These are phyloP conservation scores for Kluyveromyces dobzhanskii DNA, from an alignment of 805 yeast genomes.

Conservation along the genomic window DNA sequence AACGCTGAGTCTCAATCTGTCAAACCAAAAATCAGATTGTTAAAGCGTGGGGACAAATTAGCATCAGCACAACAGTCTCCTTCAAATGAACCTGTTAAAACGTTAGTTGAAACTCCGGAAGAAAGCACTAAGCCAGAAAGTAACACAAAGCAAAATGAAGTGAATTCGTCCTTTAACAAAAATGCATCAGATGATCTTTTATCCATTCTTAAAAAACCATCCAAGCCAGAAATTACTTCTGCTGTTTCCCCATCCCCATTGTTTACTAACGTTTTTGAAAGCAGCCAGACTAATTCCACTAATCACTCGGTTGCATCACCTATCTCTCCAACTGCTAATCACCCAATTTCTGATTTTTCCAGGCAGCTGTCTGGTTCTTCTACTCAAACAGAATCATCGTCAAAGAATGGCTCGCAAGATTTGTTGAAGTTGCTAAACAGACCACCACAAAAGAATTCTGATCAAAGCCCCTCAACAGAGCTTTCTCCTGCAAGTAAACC, in stretches of 20 bases:
- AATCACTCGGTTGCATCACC: neutral
- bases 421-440: conserved; percentile 8
- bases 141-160: no score
- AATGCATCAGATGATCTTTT: neutral
- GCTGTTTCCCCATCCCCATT: neutral
- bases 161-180: neutral
- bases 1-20: conserved; percentile 5
- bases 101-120: no score
- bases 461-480: neutral
- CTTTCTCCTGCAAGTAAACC: conserved; percentile 1
- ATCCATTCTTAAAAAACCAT: neutral
- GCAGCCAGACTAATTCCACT: neutral
- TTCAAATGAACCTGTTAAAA: no score
- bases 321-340: neutral
- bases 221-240: neutral
- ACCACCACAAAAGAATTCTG: neutral
- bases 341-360: neutral
- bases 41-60: conserved; percentile 32
- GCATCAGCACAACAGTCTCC: conserved; percentile 1
- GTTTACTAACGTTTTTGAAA: neutral
- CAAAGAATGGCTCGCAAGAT: conserved; percentile 1
- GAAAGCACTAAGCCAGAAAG: no score
- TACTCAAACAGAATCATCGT: neutral
- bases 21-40: conserved; percentile 28
- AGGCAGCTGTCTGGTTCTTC: neutral